Evolutionary conservation across 805 yeast genomes (phyloP).

Genomic region (Pichia kluyveri): DNA sequence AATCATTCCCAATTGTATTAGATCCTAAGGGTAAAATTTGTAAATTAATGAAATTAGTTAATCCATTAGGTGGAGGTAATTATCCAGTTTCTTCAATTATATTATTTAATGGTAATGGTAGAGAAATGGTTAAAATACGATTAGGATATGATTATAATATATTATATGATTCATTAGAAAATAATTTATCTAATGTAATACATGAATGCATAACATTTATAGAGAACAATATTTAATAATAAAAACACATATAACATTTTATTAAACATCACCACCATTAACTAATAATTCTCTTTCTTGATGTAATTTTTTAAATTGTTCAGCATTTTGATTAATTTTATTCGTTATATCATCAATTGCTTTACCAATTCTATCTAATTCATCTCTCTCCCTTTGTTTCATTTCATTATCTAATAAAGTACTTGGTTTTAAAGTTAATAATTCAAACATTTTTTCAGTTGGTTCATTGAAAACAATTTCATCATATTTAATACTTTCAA

Average conservation of each 20-base stretch:
- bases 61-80: conserved; percentile 30
- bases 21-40: conserved; percentile 22
- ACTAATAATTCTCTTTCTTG: conserved; percentile 19
- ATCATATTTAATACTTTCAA: conserved; percentile 64
- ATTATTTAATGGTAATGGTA: conserved; percentile 17
- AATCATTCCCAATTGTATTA: conserved; percentile 20
- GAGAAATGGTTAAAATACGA: conserved; percentile 17
- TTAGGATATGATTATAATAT: conserved; percentile 20
- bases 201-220: conserved; percentile 5
- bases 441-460: conserved; percentile 77
- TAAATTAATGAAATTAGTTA: conserved; percentile 15
- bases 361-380: conserved; percentile 43
- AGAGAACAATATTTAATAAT: background rate
- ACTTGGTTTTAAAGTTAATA: conserved; percentile 60
- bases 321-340: conserved; percentile 18
- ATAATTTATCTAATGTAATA: conserved; percentile 13
- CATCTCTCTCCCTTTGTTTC: conserved; percentile 55
- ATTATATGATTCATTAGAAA: conserved; percentile 11
- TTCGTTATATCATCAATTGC: conserved; percentile 22
- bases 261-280: background rate
- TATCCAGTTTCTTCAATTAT: conserved; percentile 25
- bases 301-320: conserved; percentile 23
- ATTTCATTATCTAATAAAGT: conserved; percentile 33
- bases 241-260: background rate
- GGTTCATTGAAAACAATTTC: conserved; percentile 95